Evolutionary conservation across 495 filamentous ascomycete genomes (phyloP), one percentile per base, ranked within the genome.

Genomic region (Penicillium canescens): DNA sequence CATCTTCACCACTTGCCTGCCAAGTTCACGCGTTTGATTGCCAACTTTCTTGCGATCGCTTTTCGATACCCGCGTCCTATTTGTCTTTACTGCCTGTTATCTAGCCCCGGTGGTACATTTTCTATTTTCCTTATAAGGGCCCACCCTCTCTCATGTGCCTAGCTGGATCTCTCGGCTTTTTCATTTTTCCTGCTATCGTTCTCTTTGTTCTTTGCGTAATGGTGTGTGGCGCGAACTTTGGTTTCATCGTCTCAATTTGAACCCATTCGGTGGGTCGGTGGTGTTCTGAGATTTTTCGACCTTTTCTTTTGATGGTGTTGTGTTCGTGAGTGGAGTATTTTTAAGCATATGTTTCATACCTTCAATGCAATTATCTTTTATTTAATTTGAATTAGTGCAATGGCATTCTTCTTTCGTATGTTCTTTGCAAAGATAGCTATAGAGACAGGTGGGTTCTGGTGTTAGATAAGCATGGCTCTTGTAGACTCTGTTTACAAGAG

Each of bases 121-220:
- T 13, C 18, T 9, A 11, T 28, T 33, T 38, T 6, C 39, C 33
- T 11, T 24, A 7, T 8, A 7, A 31, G 20, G 20, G 18, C 28
- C 11, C 14, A 16, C n/a, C 14, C 18, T 51, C 12, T 6, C 14
- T 28, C 20, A 31, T 21, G 10, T 44, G 28, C 36, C 28, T 16
- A 6, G 42, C 35, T 44, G 5, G n/a, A 16, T 39, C 21, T 42
- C 37, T 8, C 20, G 35, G 10, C 37, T 20, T 37, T 14, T 78
- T 63, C 57, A 63, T 66, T 26, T 74, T 21, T 68, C 63, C 44
- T 40, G 20, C 16, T 42, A 43, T 24, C 44, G n/a, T 39, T 41
- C 13, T 11, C 10, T 55, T 42, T 45, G 14, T 9, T 45, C 35
- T 48, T 56, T 39, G 37, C 54, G 50, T 60, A 54, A 39, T 42